Evolutionary conservation across 1,284 basidiomycete genomes (phyloP), one percentile per base, ranked within the genome.

Genomic region (Sporisorium iseilematis-ciliati): DNA sequence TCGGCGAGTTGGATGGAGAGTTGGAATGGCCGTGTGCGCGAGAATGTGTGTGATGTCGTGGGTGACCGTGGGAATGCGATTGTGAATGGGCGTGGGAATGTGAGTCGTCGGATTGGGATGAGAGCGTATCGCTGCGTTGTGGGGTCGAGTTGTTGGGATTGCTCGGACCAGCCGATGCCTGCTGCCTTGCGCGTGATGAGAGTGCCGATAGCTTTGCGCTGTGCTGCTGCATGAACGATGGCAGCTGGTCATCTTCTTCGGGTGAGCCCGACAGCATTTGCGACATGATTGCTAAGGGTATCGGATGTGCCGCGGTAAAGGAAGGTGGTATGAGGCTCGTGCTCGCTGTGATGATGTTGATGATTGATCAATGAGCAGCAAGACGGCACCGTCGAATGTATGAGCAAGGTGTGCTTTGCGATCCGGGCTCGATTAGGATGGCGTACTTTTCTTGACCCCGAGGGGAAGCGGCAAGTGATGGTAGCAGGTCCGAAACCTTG

Each of bases 241-340:
- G 65, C 49, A 74, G 62, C 21, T 69, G 54, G 20, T 69, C 62
- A 35, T 74, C 65, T 6, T 23, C 71, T 35, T 74, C 65, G 62
- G 71, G 71, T n/a, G 71, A 74, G 7, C 66, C 65, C 26, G 71
- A 74, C 4, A 74, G 25, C 26, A 74, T 54, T 31, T 68, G 61
- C 35, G 71, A 74, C 71, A 74, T 74, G 5, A 16, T 55, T 7
- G 16, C 20, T 16, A 14, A 16, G 35, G 4, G 35, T 38, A 38
- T 38, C 35, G 35, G 35, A 16, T 38, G 35, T 16, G 35, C 35
- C 35, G 35, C 35, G 35, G 35, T 38, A 14, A 14, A 35, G 10
- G n/a, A 12, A 4, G 11, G 11, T 12, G 38, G 38, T 42, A n/a
- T 18, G 14, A 16, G 18, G 7, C 40, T 42, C 7, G 4, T 16